Evolutionary conservation across 331 rosid genomes (phyloP), one percentile per base, ranked within the genome.

Genomic region (Malus hybrid): DNA sequence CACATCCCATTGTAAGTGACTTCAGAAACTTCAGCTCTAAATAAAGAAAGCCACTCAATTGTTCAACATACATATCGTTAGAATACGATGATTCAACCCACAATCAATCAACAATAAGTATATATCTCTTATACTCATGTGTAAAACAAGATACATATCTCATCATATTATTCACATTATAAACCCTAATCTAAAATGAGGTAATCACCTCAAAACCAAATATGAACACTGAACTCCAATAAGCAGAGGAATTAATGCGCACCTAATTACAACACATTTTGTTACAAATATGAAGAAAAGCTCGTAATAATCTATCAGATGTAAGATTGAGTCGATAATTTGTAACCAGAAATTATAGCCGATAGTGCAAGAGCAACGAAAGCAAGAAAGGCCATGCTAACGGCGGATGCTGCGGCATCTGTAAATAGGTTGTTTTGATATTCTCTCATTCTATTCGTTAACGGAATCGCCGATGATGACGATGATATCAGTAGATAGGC

Each of bases 401-500:
- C 89, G 70, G 99, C 79, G 4, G 96, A 74, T 16, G 93, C 81
- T 56, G 88, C 87, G 11, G 97, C 4, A 72, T 92, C 97, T 6
- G 93, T 89, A 27, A 95, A 92, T 67, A 86, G 77, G 80, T 91
- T 86, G 81, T 92, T 92, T 39, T 84, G 79, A 9, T 82, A 79
- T 86, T 77, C 90, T 65, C 97, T 84, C 86, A 92, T 78, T 42
- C 85, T 81, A 54, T 90, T 83, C 73, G 92, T 95, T 52, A 85
- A 2, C 7, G 99, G 93, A 71, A 86, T 68, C 0, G 97, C 93
- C 0, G 99, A 60, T 27, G 97, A 95, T 4, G 92, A 88, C 6
- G 97, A 76, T 44, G 97, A 95, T 46, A 95, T 80, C 82, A 86
- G 55, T 33, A 92, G 74, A 71, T 92, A 92, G 8, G 97, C 91